Percentiles rank a stretch among this genome's conserved stretches.
Conservation (phyloP, 179 eudicot species). For the Nepenthes alata region DNA sequence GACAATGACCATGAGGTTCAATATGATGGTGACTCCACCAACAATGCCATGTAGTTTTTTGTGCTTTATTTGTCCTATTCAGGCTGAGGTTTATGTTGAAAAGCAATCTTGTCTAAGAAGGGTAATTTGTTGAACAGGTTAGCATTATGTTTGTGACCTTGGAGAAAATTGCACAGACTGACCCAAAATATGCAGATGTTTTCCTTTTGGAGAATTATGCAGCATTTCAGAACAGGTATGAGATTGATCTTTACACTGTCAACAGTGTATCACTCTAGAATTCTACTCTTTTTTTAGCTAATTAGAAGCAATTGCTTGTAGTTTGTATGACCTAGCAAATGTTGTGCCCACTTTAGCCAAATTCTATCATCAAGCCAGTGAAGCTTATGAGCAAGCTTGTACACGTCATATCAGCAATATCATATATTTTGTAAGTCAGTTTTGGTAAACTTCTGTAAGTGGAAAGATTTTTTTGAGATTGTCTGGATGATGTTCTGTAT, state of each 20-base stretch:
- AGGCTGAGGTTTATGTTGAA: no score
- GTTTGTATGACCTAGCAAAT: constrained; percentile 94
- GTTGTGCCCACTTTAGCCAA: constrained; percentile 81
- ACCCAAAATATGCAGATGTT: constrained; percentile 72
- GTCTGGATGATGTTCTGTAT: neutral
- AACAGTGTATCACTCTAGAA: neutral
- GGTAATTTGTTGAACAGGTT: constrained; percentile 42
- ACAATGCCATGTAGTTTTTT: no score
- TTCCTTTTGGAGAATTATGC: constrained; percentile 91
- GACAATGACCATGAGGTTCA: no score
- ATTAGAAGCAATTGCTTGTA: constrained; percentile 29
- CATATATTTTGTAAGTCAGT: constrained; percentile 63
- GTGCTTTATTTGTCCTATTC: no score
- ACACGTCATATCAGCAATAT: constrained; percentile 77
- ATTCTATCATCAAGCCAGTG: constrained; percentile 97
- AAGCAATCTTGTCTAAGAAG: neutral
- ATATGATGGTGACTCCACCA: no score
- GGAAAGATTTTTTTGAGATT: neutral
- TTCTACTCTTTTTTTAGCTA: constrained; percentile 8
- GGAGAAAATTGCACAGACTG: constrained; percentile 80
- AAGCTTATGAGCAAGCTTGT: constrained; percentile 92
- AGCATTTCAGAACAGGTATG: constrained; percentile 91
- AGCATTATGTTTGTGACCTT: constrained; percentile 83
- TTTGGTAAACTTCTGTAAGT: neutral
- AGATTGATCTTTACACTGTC: constrained; percentile 6